phyloP scores from a whole-genome alignment of 139 green algal genomes.

The Raphidocelis subcapitata region DNA sequence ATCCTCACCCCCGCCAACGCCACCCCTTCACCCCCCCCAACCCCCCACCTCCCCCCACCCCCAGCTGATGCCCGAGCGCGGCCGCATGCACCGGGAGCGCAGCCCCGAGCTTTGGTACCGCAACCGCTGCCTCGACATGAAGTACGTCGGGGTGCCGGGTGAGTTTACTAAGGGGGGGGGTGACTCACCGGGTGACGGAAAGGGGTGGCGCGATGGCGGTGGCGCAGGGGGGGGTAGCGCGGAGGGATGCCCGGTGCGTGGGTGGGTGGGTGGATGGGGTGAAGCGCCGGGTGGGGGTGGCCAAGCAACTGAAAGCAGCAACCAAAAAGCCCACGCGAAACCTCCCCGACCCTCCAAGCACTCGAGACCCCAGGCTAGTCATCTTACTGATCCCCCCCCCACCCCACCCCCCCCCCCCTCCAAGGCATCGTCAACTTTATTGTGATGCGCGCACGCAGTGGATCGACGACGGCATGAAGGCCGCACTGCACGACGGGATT shows the following conservation, averaged over 20 bases:
- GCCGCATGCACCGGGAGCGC: neutral
- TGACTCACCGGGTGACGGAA: too few relatives aligned
- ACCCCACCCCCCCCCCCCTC: neutral
- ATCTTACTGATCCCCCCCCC: neutral
- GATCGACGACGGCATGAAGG: constrained; percentile 56
- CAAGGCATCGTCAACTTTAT: constrained; percentile 69
- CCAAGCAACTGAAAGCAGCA: too few relatives aligned
- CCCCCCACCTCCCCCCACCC: too few relatives aligned
- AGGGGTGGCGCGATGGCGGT: too few relatives aligned
- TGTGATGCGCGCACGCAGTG: constrained; percentile 73
- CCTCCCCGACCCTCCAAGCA: too few relatives aligned
- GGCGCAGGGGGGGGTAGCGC: too few relatives aligned
- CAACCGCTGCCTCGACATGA: constrained; percentile 15
- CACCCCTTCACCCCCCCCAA: neutral
- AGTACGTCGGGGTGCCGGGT: constrained; percentile 2
- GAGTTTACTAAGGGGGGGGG: neutral
- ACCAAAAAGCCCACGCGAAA: too few relatives aligned
- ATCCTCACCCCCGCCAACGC: neutral
- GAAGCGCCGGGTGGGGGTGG: too few relatives aligned
- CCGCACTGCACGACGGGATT: constrained; percentile 47
- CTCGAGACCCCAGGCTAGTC: too few relatives aligned
- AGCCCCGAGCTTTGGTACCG: neutral
- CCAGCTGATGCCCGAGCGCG: too few relatives aligned
- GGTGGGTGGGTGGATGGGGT: too few relatives aligned
- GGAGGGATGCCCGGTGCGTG: too few relatives aligned